Conservation (phyloP, 108 stramenopile species). For the Conticribra guillardii region DNA sequence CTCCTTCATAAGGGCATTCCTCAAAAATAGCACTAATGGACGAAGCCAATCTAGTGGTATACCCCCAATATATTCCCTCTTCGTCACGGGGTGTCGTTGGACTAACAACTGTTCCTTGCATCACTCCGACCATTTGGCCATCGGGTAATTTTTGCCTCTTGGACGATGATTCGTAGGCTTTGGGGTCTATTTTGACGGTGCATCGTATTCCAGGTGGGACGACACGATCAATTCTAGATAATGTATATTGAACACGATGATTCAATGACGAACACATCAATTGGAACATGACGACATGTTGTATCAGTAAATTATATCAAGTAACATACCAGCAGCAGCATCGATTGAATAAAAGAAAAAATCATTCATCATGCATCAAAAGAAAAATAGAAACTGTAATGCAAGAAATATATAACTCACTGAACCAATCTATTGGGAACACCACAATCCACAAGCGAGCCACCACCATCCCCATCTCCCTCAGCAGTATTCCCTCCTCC, state of each 20-base stretch:
- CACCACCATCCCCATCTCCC: slow-evolving; percentile 31
- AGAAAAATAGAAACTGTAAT: slow-evolving; percentile 3
- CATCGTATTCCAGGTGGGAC: slow-evolving; percentile 87
- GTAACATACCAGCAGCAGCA: no score
- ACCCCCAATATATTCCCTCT: slow-evolving; percentile 97
- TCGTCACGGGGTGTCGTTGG: slow-evolving; percentile 87
- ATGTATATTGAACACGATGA: neutral
- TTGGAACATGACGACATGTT: no score
- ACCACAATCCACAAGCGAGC: slow-evolving; percentile 85
- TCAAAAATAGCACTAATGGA: slow-evolving; percentile 87
- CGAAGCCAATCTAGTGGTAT: slow-evolving; percentile 86
- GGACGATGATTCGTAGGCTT: slow-evolving; percentile 47
- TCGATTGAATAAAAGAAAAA: no score
- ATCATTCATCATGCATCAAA: no score
- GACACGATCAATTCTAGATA: slow-evolving; percentile 69
- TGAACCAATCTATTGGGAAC: slow-evolving; percentile 76
- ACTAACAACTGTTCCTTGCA: slow-evolving; percentile 79
- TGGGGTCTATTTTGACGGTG: slow-evolving; percentile 83
- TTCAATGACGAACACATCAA: no score
- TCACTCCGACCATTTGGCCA: slow-evolving; percentile 46
- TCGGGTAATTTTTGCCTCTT: slow-evolving; percentile 4
- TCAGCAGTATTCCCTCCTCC: slow-evolving; percentile 36
- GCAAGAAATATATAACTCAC: slow-evolving; percentile 46
- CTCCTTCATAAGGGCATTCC: slow-evolving; percentile 87
- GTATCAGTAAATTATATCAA: no score